Percentiles rank a stretch among this genome's conserved stretches.
phyloP scores from a whole-genome alignment of 2,329 filamentous ascomycete genomes.

The Paecilomyces fulvus region DNA sequence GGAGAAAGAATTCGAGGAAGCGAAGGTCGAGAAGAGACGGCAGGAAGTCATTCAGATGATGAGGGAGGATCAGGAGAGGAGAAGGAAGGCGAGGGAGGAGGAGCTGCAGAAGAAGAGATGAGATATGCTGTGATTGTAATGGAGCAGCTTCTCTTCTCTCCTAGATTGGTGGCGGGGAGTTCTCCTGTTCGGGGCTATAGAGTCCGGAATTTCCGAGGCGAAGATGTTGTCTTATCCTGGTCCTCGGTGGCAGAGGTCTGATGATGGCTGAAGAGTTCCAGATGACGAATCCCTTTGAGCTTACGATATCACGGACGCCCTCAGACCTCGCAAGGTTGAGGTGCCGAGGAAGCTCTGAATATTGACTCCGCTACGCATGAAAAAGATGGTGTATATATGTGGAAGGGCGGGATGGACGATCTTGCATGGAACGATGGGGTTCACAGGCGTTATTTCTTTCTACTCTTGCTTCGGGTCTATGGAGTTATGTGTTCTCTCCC shows the following conservation, averaged over 20 bases:
- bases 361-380: neutral
- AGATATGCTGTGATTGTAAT: conserved; percentile 3
- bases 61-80: conserved; percentile 27
- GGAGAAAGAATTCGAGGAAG: conserved; percentile 56
- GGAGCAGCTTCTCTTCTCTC: conserved; percentile 11
- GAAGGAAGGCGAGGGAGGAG: conserved; percentile 4
- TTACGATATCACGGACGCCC: too few species aligned
- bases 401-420: neutral
- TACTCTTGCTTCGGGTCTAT: neutral
- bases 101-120: conserved; percentile 1
- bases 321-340: too few species aligned
- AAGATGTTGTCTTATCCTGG: too few species aligned
- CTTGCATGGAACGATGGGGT: neutral
- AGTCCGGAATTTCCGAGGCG: too few species aligned
- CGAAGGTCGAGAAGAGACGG: conserved; percentile 29
- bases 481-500: neutral
- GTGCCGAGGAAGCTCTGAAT: too few species aligned
- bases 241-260: too few species aligned
- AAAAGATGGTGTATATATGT: neutral
- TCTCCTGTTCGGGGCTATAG: too few species aligned
- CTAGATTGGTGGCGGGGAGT: conserved; percentile 4
- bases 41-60: conserved; percentile 35
- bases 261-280: too few species aligned
- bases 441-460: neutral
- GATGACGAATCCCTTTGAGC: too few species aligned